These are phyloP conservation scores for Alternaria ethzedia DNA, from an alignment of 2,329 filamentous ascomycete species.

Conservation along the genomic window DNA sequence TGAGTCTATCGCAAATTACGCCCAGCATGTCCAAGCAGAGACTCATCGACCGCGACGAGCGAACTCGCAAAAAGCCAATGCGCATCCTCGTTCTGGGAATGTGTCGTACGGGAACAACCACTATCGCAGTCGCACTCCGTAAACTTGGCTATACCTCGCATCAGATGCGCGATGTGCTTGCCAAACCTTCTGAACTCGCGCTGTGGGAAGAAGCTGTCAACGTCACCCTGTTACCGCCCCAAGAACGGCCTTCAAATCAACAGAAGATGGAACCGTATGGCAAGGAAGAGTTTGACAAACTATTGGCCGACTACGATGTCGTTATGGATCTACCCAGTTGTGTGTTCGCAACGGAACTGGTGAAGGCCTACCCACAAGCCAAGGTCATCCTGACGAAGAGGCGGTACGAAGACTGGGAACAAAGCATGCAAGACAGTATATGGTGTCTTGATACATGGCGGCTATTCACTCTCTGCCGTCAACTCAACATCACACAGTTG, in stretches of 20 bases:
- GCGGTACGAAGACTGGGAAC: constrained; percentile 34
- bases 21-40: constrained; percentile 17
- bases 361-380: constrained; percentile 42
- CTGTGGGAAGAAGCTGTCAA: constrained; percentile 42
- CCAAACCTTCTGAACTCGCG: constrained; percentile 23
- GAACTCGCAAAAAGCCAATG: constrained; percentile 73
- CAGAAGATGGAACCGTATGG: constrained; percentile 24
- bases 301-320: constrained; percentile 54
- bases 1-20: background rate
- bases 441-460: constrained; percentile 35
- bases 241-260: constrained; percentile 14
- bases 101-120: constrained; percentile 73
- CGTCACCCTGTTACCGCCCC: constrained; percentile 24
- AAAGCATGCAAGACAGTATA: constrained; percentile 32
- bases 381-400: constrained; percentile 45
- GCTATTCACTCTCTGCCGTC: constrained; percentile 24
- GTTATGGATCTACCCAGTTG: constrained; percentile 38
- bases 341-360: constrained; percentile 35
- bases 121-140: constrained; percentile 48
- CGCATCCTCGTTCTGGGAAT: constrained; percentile 73
- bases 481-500: constrained; percentile 28
- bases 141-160: constrained; percentile 48
- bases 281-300: constrained; percentile 54
- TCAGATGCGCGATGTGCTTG: constrained; percentile 31
- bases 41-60: constrained; percentile 68